phyloP scores from a whole-genome alignment of 2,329 filamentous ascomycete genomes.

The Fusarium sp. region DNA sequence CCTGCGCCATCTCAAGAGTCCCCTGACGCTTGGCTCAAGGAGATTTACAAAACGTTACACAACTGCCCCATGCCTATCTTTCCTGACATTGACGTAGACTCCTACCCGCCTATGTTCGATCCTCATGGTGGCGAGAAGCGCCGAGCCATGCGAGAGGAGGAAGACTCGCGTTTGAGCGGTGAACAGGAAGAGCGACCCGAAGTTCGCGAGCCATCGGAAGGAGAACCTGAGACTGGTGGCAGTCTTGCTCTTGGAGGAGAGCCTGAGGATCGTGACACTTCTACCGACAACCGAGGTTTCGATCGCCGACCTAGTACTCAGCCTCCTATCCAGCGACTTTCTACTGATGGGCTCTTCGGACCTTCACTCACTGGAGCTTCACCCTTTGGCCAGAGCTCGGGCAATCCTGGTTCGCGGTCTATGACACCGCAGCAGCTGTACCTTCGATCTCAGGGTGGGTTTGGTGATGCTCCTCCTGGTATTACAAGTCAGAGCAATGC shows the following conservation, averaged over 20 bases:
- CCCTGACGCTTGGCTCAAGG: conserved; percentile 49
- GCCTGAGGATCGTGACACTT: conserved; percentile 80
- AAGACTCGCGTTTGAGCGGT: conserved; percentile 63
- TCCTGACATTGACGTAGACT: conserved; percentile 33
- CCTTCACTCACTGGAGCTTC: conserved; percentile 60
- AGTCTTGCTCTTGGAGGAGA: conserved; percentile 93
- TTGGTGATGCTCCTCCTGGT: conserved; percentile 70
- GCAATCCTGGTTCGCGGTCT: conserved; percentile 72
- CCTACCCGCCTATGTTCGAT: conserved; percentile 82
- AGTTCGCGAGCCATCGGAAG: conserved; percentile 69
- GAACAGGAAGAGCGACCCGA: conserved; percentile 64
- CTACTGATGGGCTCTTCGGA: conserved; percentile 66
- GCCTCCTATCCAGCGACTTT: conserved; percentile 78
- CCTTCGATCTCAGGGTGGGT: conserved; percentile 72
- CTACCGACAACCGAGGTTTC: conserved; percentile 63
- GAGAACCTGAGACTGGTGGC: conserved; percentile 81
- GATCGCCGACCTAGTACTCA: conserved; percentile 77
- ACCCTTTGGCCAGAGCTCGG: conserved; percentile 61
- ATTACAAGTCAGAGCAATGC: conserved; percentile 61
- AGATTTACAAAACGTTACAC: conserved; percentile 54
- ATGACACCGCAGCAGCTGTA: conserved; percentile 84
- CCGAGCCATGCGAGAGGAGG: conserved; percentile 80
- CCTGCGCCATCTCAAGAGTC: conserved; percentile 21
- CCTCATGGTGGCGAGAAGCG: conserved; percentile 84
- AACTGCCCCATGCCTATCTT: conserved; percentile 52